These are phyloP conservation scores for Wickerhamiella siamensis DNA, from an alignment of 805 yeast genomes.

Conservation along the genomic window DNA sequence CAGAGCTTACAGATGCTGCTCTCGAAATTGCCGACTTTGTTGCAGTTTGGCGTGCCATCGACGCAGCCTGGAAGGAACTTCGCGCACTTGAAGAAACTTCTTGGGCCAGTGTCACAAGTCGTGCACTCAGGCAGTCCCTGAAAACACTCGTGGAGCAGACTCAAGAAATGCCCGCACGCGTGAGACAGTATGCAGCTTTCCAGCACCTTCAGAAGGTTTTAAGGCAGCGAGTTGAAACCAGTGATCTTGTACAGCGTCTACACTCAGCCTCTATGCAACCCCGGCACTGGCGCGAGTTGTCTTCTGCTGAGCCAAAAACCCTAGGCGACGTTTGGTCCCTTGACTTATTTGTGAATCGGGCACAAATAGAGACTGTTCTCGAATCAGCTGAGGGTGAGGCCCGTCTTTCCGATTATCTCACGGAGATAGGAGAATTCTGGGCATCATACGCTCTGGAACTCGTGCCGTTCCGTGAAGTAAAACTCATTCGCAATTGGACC, in stretches of 20 bases:
- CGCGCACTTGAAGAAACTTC: constrained; percentile 28
- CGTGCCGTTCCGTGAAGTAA: constrained; percentile 37
- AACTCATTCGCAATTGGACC: constrained; percentile 58
- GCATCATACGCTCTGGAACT: constrained; percentile 33
- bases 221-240: constrained; percentile 27
- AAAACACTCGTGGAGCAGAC: constrained; percentile 37
- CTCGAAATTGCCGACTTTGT: constrained; percentile 44
- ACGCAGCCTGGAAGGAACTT: constrained; percentile 35
- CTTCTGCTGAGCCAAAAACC: constrained; percentile 22
- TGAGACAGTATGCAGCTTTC: constrained; percentile 57
- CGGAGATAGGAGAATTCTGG: constrained; percentile 45
- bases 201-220: constrained; percentile 38
- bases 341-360: constrained; percentile 33
- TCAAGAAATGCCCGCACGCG: constrained; percentile 39
- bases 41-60: constrained; percentile 50
- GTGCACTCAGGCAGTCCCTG: constrained; percentile 33
- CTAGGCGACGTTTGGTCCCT: constrained; percentile 52
- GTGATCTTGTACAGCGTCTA: constrained; percentile 18
- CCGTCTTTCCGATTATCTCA: constrained; percentile 43
- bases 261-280: constrained; percentile 42
- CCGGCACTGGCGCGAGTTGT: constrained; percentile 50
- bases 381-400: constrained; percentile 61
- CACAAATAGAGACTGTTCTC: constrained; percentile 34
- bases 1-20: constrained; percentile 23
- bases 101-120: constrained; percentile 39